Conservation (phyloP, 2,329 filamentous ascomycete species). For the Bipolaris gigantea region DNA sequence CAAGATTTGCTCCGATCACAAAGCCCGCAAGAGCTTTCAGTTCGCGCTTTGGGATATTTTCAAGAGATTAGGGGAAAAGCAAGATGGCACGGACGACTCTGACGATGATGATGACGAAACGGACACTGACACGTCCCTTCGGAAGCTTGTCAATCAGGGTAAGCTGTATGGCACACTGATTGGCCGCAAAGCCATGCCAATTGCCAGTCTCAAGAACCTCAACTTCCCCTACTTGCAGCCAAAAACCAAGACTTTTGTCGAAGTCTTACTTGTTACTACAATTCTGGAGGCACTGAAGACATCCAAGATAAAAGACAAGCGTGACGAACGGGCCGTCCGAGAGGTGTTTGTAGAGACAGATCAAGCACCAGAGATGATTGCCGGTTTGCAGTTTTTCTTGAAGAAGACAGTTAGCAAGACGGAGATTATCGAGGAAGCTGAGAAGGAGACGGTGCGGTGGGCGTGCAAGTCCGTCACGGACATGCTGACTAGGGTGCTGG, state of each 20-base stretch:
- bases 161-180: constrained; percentile 67
- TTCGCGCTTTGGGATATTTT: constrained; percentile 86
- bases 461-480: constrained; percentile 47
- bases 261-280: constrained; percentile 75
- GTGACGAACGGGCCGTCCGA: constrained; percentile 61
- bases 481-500: constrained; percentile 42
- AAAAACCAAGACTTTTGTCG: constrained; percentile 76
- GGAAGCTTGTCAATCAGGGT: constrained; percentile 67
- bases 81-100: constrained; percentile 63
- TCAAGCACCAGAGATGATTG: constrained; percentile 67
- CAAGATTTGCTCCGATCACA: constrained; percentile 73
- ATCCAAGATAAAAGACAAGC: constrained; percentile 46
- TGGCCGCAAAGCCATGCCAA: constrained; percentile 59
- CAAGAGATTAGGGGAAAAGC: constrained; percentile 77
- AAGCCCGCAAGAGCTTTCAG: constrained; percentile 81
- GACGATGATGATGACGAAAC: constrained; percentile 58
- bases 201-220: constrained; percentile 67
- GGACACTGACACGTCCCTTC: constrained; percentile 53
- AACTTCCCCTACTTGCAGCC: constrained; percentile 77
- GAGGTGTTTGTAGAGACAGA: constrained; percentile 68
- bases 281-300: constrained; percentile 67
- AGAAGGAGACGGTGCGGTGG: constrained; percentile 55
- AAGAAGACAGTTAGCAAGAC: constrained; percentile 73
- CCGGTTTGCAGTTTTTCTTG: constrained; percentile 78
- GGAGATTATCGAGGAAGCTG: constrained; percentile 53